These are phyloP conservation scores for Cytospora paraplurivora DNA, from an alignment of 2,329 filamentous ascomycete species.

Conservation along the genomic window DNA sequence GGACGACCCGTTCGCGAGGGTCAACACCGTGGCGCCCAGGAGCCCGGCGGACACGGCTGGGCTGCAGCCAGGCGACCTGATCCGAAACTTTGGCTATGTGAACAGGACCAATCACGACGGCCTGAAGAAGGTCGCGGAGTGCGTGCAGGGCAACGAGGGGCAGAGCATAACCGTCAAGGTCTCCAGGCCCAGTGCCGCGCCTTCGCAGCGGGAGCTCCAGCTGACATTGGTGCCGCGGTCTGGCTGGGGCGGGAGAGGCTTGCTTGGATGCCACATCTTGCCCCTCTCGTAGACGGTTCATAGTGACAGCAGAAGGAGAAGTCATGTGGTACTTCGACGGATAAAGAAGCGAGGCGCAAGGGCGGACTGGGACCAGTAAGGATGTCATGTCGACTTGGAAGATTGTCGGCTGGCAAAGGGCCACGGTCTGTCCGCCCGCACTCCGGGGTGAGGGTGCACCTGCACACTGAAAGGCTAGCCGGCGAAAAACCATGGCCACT, in stretches of 20 bases:
- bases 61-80: conserved; percentile 75
- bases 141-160: conserved; percentile 85
- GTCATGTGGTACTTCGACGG: no score
- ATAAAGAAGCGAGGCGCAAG: neutral
- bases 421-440: neutral
- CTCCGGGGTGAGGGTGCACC: neutral
- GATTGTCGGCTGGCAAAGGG: neutral
- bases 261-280: conserved; percentile 85
- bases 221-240: conserved; percentile 72
- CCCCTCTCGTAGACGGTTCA: conserved; percentile 59
- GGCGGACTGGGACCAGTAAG: neutral
- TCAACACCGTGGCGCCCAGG: conserved; percentile 76
- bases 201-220: conserved; percentile 56
- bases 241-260: conserved; percentile 84
- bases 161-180: conserved; percentile 67
- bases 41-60: conserved; percentile 86
- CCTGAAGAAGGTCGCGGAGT: conserved; percentile 82
- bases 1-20: conserved; percentile 74
- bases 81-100: conserved; percentile 83
- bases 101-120: conserved; percentile 84
- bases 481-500: neutral
- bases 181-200: conserved; percentile 48
- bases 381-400: neutral
- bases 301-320: no score
- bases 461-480: neutral